Conservation (phyloP, 305 asterid species). For the Rubia tinctorum region DNA sequence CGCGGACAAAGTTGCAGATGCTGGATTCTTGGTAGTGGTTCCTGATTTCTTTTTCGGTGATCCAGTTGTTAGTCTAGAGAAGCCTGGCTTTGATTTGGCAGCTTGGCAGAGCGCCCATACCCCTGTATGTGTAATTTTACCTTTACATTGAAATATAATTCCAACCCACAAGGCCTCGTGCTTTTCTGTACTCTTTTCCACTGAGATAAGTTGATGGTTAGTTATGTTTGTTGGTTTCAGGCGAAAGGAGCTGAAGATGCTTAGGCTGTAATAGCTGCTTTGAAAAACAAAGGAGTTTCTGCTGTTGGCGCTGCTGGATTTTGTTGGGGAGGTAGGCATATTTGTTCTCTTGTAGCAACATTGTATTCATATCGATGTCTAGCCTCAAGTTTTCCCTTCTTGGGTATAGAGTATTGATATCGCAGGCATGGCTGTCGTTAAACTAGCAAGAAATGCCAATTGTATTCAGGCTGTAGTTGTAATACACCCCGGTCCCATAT, state of each 20-base stretch:
- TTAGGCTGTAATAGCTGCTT: slow-evolving; percentile 19
- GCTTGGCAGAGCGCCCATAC: slow-evolving; percentile 18
- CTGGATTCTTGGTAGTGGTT: slow-evolving; percentile 29
- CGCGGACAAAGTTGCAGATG: slow-evolving; percentile 29
- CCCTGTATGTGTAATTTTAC: slow-evolving; percentile 2
- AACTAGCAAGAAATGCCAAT: slow-evolving; percentile 42
- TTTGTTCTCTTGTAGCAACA: neutral
- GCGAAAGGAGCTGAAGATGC: slow-evolving; percentile 29
- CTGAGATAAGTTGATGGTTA: neutral
- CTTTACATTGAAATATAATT: neutral
- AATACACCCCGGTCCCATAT: slow-evolving; percentile 29
- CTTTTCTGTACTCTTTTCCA: too few relatives aligned
- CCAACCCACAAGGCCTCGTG: too few relatives aligned
- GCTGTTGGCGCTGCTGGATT: slow-evolving; percentile 34
- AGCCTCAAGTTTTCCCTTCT: neutral
- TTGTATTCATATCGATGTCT: too few relatives aligned
- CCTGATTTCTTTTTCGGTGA: slow-evolving; percentile 33
- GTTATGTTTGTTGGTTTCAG: slow-evolving; percentile 14
- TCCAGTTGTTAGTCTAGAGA: slow-evolving; percentile 10
- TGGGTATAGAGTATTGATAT: neutral
- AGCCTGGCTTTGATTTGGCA: slow-evolving; percentile 6
- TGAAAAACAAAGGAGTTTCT: slow-evolving; percentile 22
- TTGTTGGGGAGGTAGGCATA: slow-evolving; percentile 34
- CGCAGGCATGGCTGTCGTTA: slow-evolving; percentile 40
- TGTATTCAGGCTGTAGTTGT: slow-evolving; percentile 48